phyloP scores from a whole-genome alignment of 768 basidiomycete species.

The Lentinula raphanica region DNA sequence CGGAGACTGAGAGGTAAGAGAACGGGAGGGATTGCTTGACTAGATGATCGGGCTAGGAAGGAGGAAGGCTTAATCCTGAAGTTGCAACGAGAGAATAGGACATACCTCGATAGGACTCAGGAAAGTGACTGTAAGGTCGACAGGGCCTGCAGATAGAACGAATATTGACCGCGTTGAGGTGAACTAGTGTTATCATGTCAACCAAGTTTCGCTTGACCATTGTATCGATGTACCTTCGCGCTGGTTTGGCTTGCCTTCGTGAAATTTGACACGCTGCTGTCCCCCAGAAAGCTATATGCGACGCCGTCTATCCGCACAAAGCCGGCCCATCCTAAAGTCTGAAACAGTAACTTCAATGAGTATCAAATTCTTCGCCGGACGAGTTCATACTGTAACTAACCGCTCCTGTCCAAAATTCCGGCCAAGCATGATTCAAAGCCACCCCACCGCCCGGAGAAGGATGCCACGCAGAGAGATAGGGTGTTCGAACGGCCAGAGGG shows the following conservation, averaged over 20 bases:
- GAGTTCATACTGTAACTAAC: no score
- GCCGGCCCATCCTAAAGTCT: conserved; percentile 49
- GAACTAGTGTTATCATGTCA: conserved; percentile 26
- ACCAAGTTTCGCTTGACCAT: not conserved
- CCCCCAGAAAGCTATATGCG: conserved; percentile 41
- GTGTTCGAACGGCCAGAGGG: conserved; percentile 5
- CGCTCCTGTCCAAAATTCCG: conserved; percentile 44
- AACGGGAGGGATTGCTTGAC: conserved; percentile 50
- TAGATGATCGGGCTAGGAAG: conserved; percentile 40
- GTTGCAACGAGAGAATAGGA: not conserved
- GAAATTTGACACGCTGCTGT: conserved; percentile 20
- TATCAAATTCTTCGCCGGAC: no score
- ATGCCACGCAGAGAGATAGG: conserved; percentile 7
- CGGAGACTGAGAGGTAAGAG: conserved; percentile 37
- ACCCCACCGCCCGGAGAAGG: not conserved
- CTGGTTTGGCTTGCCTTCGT: conserved; percentile 34
- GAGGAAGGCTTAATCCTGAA: not conserved
- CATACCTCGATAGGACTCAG: conserved; percentile 54
- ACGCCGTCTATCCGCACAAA: conserved; percentile 41
- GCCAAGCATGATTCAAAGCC: conserved; percentile 26
- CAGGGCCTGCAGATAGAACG: conserved; percentile 43
- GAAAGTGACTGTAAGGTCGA: conserved; percentile 47
- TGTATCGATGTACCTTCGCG: conserved; percentile 23
- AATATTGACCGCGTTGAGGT: conserved; percentile 54
- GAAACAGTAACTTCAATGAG: not conserved